phyloP scores from a whole-genome alignment of 2,329 filamentous ascomycete genomes.

The Chalara sp. region DNA sequence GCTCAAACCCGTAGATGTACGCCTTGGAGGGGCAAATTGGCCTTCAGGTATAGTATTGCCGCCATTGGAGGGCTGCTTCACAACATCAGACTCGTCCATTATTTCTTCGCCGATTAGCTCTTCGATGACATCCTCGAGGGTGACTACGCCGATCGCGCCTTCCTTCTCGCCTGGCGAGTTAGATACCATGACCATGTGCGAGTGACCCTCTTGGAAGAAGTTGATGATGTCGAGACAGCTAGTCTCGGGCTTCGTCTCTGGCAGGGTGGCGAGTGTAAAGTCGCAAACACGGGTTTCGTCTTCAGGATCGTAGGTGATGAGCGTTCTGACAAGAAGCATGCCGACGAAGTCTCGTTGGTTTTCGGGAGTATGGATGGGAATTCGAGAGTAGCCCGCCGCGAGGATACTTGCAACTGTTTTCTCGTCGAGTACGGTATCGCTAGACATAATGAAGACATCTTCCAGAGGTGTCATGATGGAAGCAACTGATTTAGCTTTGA shows the following conservation, averaged over 20 bases:
- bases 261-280: slow-evolving; percentile 86
- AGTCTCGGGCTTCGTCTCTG: slow-evolving; percentile 90
- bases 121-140: slow-evolving; percentile 95
- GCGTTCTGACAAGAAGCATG: slow-evolving; percentile 96
- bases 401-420: slow-evolving; percentile 90
- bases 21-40: slow-evolving; percentile 50
- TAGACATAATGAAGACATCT: slow-evolving; percentile 94
- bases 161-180: slow-evolving; percentile 83
- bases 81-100: slow-evolving; percentile 93
- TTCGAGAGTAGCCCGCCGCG: slow-evolving; percentile 89
- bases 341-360: slow-evolving; percentile 86
- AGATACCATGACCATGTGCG: slow-evolving; percentile 95
- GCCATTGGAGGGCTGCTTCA: slow-evolving; percentile 10
- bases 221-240: slow-evolving; percentile 98
- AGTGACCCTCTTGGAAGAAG: slow-evolving; percentile 99
- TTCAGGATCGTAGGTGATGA: slow-evolving; percentile 97
- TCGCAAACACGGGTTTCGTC: slow-evolving; percentile 81
- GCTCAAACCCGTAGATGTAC: slow-evolving; percentile 47
- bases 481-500: slow-evolving; percentile 93
- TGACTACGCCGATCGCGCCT: slow-evolving; percentile 89
- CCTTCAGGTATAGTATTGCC: slow-evolving; percentile 22
- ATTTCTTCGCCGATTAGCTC: slow-evolving; percentile 99
- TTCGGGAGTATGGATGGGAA: slow-evolving; percentile 85
- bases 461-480: slow-evolving; percentile 98
- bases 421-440: slow-evolving; percentile 88